Conservation (phyloP, 306 rosid genomes). For the Glycyrrhiza uralensis region DNA sequence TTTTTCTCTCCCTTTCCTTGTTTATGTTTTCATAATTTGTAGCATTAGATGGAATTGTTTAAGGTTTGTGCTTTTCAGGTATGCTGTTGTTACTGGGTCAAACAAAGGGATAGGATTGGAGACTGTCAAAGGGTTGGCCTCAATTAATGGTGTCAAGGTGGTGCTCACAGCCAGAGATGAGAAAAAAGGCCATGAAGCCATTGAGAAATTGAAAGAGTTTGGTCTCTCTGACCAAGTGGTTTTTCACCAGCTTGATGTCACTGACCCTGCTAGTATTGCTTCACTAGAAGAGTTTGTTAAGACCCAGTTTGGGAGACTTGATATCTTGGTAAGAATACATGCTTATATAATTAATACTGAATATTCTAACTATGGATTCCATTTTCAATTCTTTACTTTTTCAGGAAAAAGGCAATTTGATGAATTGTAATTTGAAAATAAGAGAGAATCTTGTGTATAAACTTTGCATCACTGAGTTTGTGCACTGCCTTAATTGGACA, state of each 20-base stretch:
- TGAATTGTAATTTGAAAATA: background rate
- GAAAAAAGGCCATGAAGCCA: conserved; percentile 31
- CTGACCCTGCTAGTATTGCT: conserved; percentile 31
- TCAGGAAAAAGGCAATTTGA: background rate
- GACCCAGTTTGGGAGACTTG: conserved; percentile 40
- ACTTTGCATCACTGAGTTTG: background rate
- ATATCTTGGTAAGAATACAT: conserved; percentile 38
- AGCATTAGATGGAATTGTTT: background rate
- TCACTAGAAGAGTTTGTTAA: conserved; percentile 30
- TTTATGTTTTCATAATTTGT: background rate
- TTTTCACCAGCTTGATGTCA: conserved; percentile 42
- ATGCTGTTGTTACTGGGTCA: conserved; percentile 41
- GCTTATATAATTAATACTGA: background rate
- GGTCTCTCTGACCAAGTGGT: conserved; percentile 19
- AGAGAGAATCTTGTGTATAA: background rate
- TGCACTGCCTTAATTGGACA: too few relatives aligned
- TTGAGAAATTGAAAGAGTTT: conserved; percentile 25
- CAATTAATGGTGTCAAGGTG: conserved; percentile 37
- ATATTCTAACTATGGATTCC: conserved; percentile 4
- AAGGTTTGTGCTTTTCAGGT: conserved; percentile 24
- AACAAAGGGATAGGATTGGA: conserved; percentile 45
- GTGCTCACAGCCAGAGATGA: conserved; percentile 38
- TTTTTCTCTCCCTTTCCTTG: background rate
- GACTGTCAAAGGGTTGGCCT: conserved; percentile 32
- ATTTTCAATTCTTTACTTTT: background rate